Percentiles rank a stretch among this genome's conserved stretches.
phyloP scores from a whole-genome alignment of 305 asterid genomes.

The Fraxinus latifolia region DNA sequence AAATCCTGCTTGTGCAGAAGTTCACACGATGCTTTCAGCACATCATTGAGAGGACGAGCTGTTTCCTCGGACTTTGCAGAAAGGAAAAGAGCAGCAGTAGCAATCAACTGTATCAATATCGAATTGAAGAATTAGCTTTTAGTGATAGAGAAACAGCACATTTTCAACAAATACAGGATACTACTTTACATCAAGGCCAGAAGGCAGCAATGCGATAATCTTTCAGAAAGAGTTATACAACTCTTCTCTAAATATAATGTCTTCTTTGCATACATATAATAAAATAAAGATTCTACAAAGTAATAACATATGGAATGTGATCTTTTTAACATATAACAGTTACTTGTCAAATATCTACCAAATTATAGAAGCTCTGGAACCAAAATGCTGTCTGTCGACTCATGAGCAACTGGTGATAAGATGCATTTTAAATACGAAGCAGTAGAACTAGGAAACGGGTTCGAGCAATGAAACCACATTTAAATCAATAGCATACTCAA shows the following conservation, averaged over 20 bases:
- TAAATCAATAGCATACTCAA: background rate
- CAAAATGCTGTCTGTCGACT: background rate
- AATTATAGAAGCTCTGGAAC: background rate
- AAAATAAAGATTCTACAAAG: background rate
- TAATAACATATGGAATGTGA: background rate
- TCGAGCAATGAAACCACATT: background rate
- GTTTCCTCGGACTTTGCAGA: slow-evolving; percentile 96
- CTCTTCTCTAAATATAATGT: background rate
- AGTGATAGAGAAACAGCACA: slow-evolving; percentile 7
- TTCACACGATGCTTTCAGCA: slow-evolving; percentile 73
- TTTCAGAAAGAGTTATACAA: background rate
- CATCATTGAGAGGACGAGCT: slow-evolving; percentile 75
- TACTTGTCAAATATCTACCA: background rate
- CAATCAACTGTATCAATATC: slow-evolving; percentile 64
- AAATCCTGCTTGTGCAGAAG: slow-evolving; percentile 74
- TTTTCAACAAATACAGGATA: slow-evolving; percentile 13
- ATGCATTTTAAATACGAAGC: background rate
- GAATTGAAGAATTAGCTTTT: slow-evolving; percentile 26
- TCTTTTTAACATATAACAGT: background rate
- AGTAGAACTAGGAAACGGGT: background rate
- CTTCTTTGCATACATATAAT: background rate
- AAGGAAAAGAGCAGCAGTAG: slow-evolving; percentile 91
- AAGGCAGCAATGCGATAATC: background rate
- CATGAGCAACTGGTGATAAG: background rate
- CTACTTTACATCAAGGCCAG: background rate